Conservation (phyloP, 2,329 filamentous ascomycete species). For the Fusarium redolens region DNA sequence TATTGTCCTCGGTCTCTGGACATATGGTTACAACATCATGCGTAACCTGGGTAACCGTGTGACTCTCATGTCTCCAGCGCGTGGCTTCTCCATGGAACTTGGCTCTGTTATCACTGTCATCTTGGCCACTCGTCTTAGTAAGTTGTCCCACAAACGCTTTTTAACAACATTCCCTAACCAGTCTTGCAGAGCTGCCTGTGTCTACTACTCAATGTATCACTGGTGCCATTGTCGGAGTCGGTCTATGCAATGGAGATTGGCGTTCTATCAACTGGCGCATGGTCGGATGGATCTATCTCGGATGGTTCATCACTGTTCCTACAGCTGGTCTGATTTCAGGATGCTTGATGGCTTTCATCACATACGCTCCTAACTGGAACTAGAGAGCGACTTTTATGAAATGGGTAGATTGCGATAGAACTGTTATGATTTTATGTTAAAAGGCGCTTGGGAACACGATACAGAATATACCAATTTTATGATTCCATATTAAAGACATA, state of each 20-base stretch:
- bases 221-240: constrained; percentile 71
- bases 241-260: constrained; percentile 68
- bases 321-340: constrained; percentile 67
- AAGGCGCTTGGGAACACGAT: background rate
- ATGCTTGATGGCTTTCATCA: constrained; percentile 70
- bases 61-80: constrained; percentile 70
- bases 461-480: constrained; percentile 6
- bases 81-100: constrained; percentile 70
- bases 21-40: constrained; percentile 74
- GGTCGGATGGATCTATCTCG: constrained; percentile 68
- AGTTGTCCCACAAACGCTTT: constrained; percentile 20
- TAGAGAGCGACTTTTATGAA: background rate
- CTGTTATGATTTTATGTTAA: background rate
- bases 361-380: constrained; percentile 67
- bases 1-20: constrained; percentile 68
- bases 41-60: constrained; percentile 70
- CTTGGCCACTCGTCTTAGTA: constrained; percentile 69
- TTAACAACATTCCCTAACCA: constrained; percentile 12
- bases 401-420: background rate
- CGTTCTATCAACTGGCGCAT: constrained; percentile 72
- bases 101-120: constrained; percentile 72
- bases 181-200: constrained; percentile 63
- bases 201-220: constrained; percentile 75
- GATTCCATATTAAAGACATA: background rate
- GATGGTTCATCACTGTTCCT: constrained; percentile 72